Evolutionary conservation across 495 filamentous ascomycete genomes (phyloP).

Genomic region (Schizothecium vesticola): DNA sequence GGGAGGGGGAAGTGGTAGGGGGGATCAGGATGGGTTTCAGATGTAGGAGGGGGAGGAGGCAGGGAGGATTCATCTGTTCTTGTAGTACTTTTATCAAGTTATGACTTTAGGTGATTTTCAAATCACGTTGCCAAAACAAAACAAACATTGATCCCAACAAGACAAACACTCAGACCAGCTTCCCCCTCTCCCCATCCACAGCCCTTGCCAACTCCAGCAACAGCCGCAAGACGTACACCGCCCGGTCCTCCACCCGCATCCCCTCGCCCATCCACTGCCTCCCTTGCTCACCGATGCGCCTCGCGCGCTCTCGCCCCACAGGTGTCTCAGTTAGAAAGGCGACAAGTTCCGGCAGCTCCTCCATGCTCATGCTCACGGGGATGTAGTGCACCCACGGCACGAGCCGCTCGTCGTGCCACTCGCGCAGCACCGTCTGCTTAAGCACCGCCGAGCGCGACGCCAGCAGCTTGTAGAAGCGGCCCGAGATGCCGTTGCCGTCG

Average conservation of each 20-base stretch:
- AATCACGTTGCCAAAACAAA: too few species aligned
- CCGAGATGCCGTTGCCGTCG: constrained; percentile 53
- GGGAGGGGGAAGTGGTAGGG: constrained; percentile 9
- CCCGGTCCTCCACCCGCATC: constrained; percentile 36
- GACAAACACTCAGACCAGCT: neutral
- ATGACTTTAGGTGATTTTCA: too few species aligned
- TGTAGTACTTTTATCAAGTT: too few species aligned
- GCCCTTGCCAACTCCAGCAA: constrained; percentile 42
- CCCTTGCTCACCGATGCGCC: constrained; percentile 41
- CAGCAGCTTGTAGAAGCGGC: constrained; percentile 47
- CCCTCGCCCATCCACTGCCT: constrained; percentile 37
- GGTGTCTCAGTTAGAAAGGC: constrained; percentile 34
- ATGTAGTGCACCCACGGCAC: constrained; percentile 53
- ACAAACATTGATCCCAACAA: too few species aligned
- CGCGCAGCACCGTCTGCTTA: constrained; percentile 47
- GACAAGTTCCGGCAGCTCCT: constrained; percentile 34
- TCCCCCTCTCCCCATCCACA: constrained; percentile 18
- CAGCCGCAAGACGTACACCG: constrained; percentile 40
- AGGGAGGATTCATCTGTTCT: neutral
- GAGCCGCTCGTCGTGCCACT: constrained; percentile 55
- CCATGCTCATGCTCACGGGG: neutral
- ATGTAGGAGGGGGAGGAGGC: constrained; percentile 10
- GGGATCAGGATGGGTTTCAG: constrained; percentile 9
- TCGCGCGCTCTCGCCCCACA: constrained; percentile 16
- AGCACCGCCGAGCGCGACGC: constrained; percentile 36